Evolutionary conservation across 2,329 filamentous ascomycete genomes (phyloP).

Genomic region (Fusarium lyarnte): DNA sequence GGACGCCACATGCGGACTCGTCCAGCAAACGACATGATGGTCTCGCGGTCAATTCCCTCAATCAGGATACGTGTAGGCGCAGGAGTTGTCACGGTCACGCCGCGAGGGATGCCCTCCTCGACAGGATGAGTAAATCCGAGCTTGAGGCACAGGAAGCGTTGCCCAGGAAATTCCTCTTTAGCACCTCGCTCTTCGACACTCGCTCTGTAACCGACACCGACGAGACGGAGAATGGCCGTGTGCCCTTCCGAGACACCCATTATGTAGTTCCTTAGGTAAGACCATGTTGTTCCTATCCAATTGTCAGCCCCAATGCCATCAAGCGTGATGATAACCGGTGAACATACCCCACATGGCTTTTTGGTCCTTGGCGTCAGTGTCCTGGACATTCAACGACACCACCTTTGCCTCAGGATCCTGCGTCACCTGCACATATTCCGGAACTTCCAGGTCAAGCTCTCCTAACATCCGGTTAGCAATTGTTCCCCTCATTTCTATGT

Average conservation of each 20-base stretch:
- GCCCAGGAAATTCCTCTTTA: constrained; percentile 80
- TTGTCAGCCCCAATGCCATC: constrained; percentile 9
- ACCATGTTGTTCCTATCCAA: constrained; percentile 80
- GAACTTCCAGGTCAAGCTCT: constrained; percentile 80
- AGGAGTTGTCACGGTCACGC: constrained; percentile 86
- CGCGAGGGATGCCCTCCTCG: constrained; percentile 83
- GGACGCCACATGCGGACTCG: constrained; percentile 86
- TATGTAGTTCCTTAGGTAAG: constrained; percentile 90
- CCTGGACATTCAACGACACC: constrained; percentile 74
- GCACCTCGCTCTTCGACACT: constrained; percentile 80
- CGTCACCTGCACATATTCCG: constrained; percentile 77
- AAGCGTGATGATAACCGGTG: background rate
- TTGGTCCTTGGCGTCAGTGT: constrained; percentile 76
- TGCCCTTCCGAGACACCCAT: constrained; percentile 96
- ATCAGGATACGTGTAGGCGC: constrained; percentile 91
- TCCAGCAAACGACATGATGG: constrained; percentile 91
- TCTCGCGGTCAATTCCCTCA: constrained; percentile 86
- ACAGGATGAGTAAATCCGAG: constrained; percentile 97
- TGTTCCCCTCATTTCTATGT: background rate
- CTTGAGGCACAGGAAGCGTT: constrained; percentile 92
- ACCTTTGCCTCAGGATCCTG: constrained; percentile 72
- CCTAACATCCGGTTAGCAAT: constrained; percentile 58
- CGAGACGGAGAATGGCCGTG: constrained; percentile 88
- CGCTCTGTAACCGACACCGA: constrained; percentile 95
- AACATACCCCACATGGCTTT: constrained; percentile 92